phyloP scores from a whole-genome alignment of 768 basidiomycete species.

The Macrolepiota albuminosa region DNA sequence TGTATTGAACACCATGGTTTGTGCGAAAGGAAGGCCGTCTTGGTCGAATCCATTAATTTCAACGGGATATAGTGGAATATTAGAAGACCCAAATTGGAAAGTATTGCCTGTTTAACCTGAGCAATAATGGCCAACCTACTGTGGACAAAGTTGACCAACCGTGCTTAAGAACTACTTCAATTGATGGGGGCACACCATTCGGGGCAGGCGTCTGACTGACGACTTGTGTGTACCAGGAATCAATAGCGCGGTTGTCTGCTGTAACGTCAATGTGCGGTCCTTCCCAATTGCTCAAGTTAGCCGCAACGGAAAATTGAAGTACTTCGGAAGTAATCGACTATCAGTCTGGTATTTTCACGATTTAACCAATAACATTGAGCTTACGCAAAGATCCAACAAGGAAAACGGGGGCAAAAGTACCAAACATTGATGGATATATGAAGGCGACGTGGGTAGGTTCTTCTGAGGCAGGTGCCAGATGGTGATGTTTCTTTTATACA shows the following conservation, averaged over 20 bases:
- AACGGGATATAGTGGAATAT: conserved; percentile 9
- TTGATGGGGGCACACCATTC: conserved; percentile 13
- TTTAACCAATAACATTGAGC: not conserved
- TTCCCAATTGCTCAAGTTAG: conserved; percentile 11
- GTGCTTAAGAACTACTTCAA: conserved; percentile 14
- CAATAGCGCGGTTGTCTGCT: conserved; percentile 10
- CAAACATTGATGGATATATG: not conserved
- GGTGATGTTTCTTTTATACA: conserved; percentile 7
- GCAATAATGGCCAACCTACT: not conserved
- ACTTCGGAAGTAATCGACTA: conserved; percentile 1
- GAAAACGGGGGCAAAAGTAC: not conserved
- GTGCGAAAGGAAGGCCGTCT: conserved; percentile 10
- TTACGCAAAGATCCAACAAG: conserved; percentile 6
- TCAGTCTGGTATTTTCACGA: not conserved
- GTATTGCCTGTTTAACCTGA: conserved; percentile 9
- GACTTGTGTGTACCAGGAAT: conserved; percentile 15
- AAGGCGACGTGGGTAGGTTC: not conserved
- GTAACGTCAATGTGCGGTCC: conserved; percentile 13
- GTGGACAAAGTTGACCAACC: not conserved
- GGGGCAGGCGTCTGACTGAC: conserved; percentile 9
- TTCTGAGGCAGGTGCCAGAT: not conserved
- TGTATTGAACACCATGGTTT: conserved; percentile 8
- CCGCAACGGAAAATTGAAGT: conserved; percentile 16
- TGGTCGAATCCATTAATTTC: conserved; percentile 13
- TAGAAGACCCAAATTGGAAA: conserved; percentile 9